Base-by-base conservation (phyloP, 1,139 yeast species). In the Protomyces lactucae-debilis region DNA sequence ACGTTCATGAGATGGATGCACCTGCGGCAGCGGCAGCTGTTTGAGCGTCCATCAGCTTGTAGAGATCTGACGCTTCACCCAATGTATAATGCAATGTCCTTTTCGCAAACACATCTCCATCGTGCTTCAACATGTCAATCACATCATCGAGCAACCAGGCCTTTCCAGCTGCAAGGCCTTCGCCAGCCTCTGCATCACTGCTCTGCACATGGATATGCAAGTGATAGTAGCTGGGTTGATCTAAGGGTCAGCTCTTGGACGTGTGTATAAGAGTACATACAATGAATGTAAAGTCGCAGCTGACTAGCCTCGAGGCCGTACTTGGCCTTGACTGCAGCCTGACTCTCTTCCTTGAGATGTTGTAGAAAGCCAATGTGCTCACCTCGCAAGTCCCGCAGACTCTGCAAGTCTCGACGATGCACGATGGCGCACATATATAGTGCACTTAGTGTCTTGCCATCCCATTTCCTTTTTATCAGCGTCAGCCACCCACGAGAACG, bases 181-280 rank as follows among this genome's bases (percentile, higher is more conserved):
- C 83, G 6, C 91, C 93, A 0, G 95, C 96, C 0, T 85, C 84
- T 69, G 88, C 88, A 28, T 77, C 79, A 6, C 88, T 79, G 70
- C 87, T 87, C 28, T 91, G 96, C n/a, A 88, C 85, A 73, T 93
- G 99, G 45, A 93, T 81, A 73, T 93, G 99, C 78, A 93, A 86
- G 72, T 93, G 98, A 73, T 93, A 93, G 74, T 93, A 93, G 0
- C 97, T 88, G 0, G 99, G 99, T 68, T 92, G 98, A 74, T 93
- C 67, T 66, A 61, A 61, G 45, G 53, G 37, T 28, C 12, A 46
- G 37, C 55, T 53, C 32, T 6, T 6, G 8, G 12, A 39, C 16
- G 6, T 3, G 12, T 9, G 14, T 6, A 12, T 12, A n/a, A 25
- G 21, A 10, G 2, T 28, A 1, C 53, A 40, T 43, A 59, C 63